Conservation (phyloP, 2,329 filamentous ascomycete species). For the Basipetospora chlamydospora region DNA sequence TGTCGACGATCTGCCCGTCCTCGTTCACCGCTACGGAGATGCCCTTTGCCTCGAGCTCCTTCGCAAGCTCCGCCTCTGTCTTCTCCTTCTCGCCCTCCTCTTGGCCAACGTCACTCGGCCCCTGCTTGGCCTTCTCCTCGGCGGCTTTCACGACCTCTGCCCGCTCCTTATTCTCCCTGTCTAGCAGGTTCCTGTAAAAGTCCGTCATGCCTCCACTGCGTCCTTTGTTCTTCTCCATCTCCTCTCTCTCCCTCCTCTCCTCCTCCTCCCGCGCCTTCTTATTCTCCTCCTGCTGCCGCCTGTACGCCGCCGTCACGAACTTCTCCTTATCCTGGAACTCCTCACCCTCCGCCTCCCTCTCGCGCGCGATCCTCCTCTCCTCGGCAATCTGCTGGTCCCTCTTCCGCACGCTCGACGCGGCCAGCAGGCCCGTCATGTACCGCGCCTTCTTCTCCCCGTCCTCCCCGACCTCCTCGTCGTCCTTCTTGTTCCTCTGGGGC, state of each 20-base stretch:
- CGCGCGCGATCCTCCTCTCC: constrained; percentile 65
- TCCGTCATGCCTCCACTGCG: constrained; percentile 56
- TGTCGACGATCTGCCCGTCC: constrained; percentile 71
- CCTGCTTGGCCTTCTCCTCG: constrained; percentile 32
- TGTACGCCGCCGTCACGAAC: constrained; percentile 75
- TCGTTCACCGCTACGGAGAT: constrained; percentile 58
- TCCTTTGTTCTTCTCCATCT: constrained; percentile 50
- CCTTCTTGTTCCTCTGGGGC: constrained; percentile 45
- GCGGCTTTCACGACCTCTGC: constrained; percentile 55
- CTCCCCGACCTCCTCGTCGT: constrained; percentile 34
- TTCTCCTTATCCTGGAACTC: constrained; percentile 72
- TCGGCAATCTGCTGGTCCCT: constrained; percentile 65
- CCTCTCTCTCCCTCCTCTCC: constrained; percentile 45
- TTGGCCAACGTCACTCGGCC: constrained; percentile 18
- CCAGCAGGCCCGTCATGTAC: constrained; percentile 63
- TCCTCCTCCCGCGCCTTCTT: constrained; percentile 58
- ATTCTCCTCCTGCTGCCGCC: constrained; percentile 66
- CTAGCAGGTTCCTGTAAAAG: constrained; percentile 63
- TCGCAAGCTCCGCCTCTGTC: constrained; percentile 48
- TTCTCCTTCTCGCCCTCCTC: constrained; percentile 28
- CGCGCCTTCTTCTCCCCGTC: constrained; percentile 52
- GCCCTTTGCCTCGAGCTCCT: constrained; percentile 49
- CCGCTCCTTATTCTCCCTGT: constrained; percentile 55
- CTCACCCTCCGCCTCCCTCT: constrained; percentile 67
- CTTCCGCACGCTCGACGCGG: constrained; percentile 61